Percentiles rank a stretch among this genome's conserved stretches.
These are phyloP conservation scores for Chlorella sp. DNA, from an alignment of 139 green algal genomes.

Conservation along the genomic window DNA sequence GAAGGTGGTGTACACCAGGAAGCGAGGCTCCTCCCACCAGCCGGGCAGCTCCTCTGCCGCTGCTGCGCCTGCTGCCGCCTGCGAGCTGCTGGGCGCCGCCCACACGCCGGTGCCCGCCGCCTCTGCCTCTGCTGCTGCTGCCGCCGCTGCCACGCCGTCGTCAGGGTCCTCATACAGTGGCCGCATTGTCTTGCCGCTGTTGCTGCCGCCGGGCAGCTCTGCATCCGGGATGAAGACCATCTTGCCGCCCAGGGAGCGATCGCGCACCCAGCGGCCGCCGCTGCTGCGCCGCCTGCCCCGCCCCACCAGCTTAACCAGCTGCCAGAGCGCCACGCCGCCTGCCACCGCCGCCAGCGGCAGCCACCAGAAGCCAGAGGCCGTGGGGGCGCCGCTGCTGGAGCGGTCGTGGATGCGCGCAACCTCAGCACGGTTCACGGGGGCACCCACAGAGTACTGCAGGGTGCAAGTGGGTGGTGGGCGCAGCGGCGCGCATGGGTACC, in stretches of 20 bases:
- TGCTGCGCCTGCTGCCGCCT: not conserved
- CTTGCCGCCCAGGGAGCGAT: conserved; percentile 56
- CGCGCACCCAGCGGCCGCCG: conserved; percentile 47
- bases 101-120: not conserved
- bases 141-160: not conserved
- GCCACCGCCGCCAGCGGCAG: not conserved
- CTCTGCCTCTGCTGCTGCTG: not conserved
- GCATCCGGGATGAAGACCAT: conserved; percentile 39
- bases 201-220: not conserved
- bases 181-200: not conserved
- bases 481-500: not conserved
- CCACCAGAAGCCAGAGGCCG: conserved; percentile 14
- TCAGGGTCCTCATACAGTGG: conserved; percentile 9
- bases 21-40: conserved; percentile 43
- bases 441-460: conserved; percentile 22
- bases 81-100: not conserved
- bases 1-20: conserved; percentile 5
- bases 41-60: not conserved
- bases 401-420: not conserved
- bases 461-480: not conserved
- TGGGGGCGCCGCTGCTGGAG: not conserved
- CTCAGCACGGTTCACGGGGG: not conserved
- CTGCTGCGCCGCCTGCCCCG: not conserved
- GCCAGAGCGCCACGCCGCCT: not conserved
- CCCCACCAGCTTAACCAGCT: not conserved